A percentile compares a stretch with the other conserved stretches of the same genome.
phyloP scores from a whole-genome alignment of 768 basidiomycete species.

The Termitomyces sp. region DNA sequence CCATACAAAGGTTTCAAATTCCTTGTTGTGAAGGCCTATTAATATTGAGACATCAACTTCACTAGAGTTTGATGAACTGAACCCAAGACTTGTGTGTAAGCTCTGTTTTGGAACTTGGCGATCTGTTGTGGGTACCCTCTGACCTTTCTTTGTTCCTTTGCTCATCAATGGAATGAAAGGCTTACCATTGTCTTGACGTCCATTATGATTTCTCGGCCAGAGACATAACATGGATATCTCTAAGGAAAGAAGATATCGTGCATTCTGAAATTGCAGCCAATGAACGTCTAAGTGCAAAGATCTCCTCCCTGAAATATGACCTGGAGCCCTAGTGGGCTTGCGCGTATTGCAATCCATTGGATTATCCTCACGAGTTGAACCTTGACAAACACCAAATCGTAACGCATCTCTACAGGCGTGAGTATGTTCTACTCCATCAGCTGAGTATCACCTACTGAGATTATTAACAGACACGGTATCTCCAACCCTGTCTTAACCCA shows the following conservation, averaged over 20 bases:
- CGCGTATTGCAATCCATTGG: slow-evolving; percentile 1
- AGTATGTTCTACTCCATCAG: not conserved
- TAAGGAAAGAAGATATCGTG: not conserved
- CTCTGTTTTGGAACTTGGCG: not conserved
- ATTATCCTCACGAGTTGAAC: not conserved
- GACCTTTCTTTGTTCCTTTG: not conserved
- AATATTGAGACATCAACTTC: slow-evolving; percentile 1
- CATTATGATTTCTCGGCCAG: not conserved
- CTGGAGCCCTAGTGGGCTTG: slow-evolving; percentile 1
- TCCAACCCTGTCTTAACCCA: not conserved
- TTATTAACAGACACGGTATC: not conserved
- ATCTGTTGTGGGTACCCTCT: not conserved
- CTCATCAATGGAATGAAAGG: not conserved
- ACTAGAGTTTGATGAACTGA: not conserved
- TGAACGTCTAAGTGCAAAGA: not conserved
- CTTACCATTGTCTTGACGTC: not conserved
- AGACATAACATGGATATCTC: not conserved
- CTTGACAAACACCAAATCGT: not conserved
- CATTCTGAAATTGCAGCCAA: not conserved
- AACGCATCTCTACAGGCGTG: not conserved
- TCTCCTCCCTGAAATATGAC: not conserved
- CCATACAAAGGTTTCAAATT: no score
- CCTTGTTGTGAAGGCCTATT: no score
- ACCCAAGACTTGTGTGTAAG: slow-evolving; percentile 1
- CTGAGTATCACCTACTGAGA: not conserved